These are phyloP conservation scores for Orbilia quercus DNA, from an alignment of 2,329 filamentous ascomycete species.

Conservation along the genomic window DNA sequence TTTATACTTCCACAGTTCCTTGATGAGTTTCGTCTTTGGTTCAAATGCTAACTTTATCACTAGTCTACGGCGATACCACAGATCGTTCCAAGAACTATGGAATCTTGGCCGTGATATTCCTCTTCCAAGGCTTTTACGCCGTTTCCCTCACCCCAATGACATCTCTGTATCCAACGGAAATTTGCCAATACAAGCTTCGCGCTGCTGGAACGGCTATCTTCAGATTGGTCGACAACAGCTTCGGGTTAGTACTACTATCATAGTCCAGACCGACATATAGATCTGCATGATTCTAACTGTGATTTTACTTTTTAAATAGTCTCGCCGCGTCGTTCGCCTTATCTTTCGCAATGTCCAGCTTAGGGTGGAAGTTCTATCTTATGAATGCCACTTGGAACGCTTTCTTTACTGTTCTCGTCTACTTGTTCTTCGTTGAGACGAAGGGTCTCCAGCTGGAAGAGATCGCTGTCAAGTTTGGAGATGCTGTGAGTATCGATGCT, in stretches of 20 bases:
- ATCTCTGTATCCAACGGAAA: constrained; percentile 62
- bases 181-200: constrained; percentile 62
- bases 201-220: constrained; percentile 61
- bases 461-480: constrained; percentile 60
- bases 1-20: not conserved
- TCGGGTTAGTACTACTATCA: constrained; percentile 58
- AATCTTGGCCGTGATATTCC: constrained; percentile 62
- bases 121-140: constrained; percentile 62
- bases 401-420: constrained; percentile 59
- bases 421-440: constrained; percentile 61
- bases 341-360: constrained; percentile 60
- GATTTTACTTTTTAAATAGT: constrained; percentile 30
- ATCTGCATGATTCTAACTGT: constrained; percentile 19
- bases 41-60: not conserved
- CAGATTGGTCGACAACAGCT: constrained; percentile 60
- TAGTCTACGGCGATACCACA: constrained; percentile 62
- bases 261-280: not conserved
- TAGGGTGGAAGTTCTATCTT: constrained; percentile 62
- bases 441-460: constrained; percentile 61
- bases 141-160: constrained; percentile 63
- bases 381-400: constrained; percentile 61
- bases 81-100: constrained; percentile 64
- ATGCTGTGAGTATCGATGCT: constrained; percentile 36
- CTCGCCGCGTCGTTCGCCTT: constrained; percentile 60
- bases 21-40: too few relatives aligned